These are phyloP conservation scores for Colletotrichum sidae DNA, from an alignment of 2,329 filamentous ascomycete species.

Conservation along the genomic window DNA sequence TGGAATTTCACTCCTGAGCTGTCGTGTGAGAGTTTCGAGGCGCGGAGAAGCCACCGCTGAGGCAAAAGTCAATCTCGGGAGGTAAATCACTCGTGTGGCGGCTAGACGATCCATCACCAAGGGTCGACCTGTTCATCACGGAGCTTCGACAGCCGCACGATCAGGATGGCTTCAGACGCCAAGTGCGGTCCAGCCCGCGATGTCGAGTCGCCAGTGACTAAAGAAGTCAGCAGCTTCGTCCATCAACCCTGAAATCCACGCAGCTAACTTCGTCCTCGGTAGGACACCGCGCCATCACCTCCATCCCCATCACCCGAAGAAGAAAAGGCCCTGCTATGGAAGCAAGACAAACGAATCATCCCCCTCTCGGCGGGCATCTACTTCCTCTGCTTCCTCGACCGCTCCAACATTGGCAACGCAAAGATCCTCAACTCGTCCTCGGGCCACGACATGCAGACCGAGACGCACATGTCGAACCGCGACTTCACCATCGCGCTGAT, in stretches of 20 bases:
- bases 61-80: constrained; percentile 9
- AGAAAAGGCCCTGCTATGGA: constrained; percentile 60
- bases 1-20: not conserved
- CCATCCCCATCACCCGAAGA: constrained; percentile 22
- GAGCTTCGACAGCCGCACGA: too few species aligned
- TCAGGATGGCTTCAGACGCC: not conserved
- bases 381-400: constrained; percentile 75
- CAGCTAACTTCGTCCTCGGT: not conserved
- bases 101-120: not conserved
- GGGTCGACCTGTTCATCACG: too few species aligned
- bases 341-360: constrained; percentile 72
- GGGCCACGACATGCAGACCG: constrained; percentile 70
- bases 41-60: not conserved
- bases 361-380: constrained; percentile 74
- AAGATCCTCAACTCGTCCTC: constrained; percentile 73
- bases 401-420: constrained; percentile 77
- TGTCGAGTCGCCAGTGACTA: constrained; percentile 18
- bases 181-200: constrained; percentile 12
- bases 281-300: not conserved
- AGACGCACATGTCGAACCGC: constrained; percentile 70
- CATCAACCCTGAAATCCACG: fast-evolving
- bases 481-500: constrained; percentile 71
- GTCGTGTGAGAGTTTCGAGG: too few species aligned
- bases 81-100: too few species aligned
- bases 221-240: not conserved